Percentiles rank a stretch among this genome's conserved stretches.
phyloP scores from a whole-genome alignment of 2,329 filamentous ascomycete genomes.

The Emericellopsis atlantica region DNA sequence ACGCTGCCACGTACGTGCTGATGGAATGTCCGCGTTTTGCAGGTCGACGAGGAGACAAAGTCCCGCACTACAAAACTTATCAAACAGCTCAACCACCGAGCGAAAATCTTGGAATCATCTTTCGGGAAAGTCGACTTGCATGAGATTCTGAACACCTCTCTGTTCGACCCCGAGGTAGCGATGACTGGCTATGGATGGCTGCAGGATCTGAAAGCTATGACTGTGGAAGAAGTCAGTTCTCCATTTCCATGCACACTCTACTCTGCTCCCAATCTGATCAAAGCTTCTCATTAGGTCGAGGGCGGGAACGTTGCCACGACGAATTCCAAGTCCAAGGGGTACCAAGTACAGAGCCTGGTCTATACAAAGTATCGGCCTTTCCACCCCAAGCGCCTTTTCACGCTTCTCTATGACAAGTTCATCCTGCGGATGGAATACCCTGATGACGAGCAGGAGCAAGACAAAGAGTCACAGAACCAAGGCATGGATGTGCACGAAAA shows the following conservation, averaged over 20 bases:
- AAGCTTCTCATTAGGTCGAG: too few species aligned
- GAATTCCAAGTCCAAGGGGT: constrained; percentile 35
- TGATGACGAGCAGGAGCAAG: constrained; percentile 19
- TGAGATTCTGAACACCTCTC: constrained; percentile 51
- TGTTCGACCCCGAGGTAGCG: constrained; percentile 53
- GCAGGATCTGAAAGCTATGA: constrained; percentile 57
- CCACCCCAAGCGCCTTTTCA: constrained; percentile 32
- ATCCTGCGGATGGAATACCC: constrained; percentile 31
- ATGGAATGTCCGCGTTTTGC: too few species aligned
- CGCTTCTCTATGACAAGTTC: constrained; percentile 33
- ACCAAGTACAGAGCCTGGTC: constrained; percentile 59
- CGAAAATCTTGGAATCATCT: constrained; percentile 48
- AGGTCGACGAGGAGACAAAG: constrained; percentile 23
- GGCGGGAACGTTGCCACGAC: too few species aligned
- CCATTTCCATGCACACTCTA: constrained; percentile 51
- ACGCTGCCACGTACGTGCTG: too few species aligned
- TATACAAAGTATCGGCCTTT: constrained; percentile 48
- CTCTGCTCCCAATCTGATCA: too few species aligned
- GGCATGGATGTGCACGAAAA: background rate
- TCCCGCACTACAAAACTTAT: constrained; percentile 38
- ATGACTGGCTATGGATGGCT: constrained; percentile 58
- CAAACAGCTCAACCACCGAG: constrained; percentile 52
- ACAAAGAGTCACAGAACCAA: constrained; percentile 7
- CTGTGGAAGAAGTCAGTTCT: constrained; percentile 43
- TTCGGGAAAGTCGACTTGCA: constrained; percentile 47